Evolutionary conservation across 345 rosid genomes (phyloP), one percentile per base, ranked within the genome.

Genomic region (Populus simonii): DNA sequence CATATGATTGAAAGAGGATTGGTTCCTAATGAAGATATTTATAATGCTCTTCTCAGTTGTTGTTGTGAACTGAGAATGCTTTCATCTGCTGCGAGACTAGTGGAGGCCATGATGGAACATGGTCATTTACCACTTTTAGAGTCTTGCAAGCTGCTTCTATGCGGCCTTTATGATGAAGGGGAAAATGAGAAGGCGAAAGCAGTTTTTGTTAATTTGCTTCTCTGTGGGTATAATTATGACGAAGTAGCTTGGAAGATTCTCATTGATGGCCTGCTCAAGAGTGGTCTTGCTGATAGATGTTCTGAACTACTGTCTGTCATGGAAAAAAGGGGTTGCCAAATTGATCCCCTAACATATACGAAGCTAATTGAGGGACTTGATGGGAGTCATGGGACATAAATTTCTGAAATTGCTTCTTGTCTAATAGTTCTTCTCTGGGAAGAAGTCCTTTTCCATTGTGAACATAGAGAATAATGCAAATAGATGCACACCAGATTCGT

Each of bases 161-260:
- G 93, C 33, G 92, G 91, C 71, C 84, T 93, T 23, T 91, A 89
- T 76, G 83, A 85, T 74, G 78, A 76, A 43, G 90, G 87, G 71
- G 80, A 90, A 7, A 76, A 81, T n/a, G 89, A 89, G 76, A 88
- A 84, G 87, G 97, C 91, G 71, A 77, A 72, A 70, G 77, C 67
- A 16, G 83, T 89, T 66, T 92, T 94, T 66, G 51, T 62, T 74
- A 83, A 82, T 69, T 77, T 92, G 82, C 90, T 94, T 79, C 75
- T 10, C 59, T 88, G 88, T 79, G 91, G 89, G 68, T 92, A 92
- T 83, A 86, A 89, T 77, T 55, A 78, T 74, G 97, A 94, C 79
- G 98, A 94, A 82, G 74, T 94, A 72, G 94, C 92, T 79, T 94
- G 97, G 98, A 90, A 89, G 73, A 86, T 94, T 70, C 85, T 94